phyloP scores from a whole-genome alignment of 106 monocot genomes.

The Amphibolis antarctica region DNA sequence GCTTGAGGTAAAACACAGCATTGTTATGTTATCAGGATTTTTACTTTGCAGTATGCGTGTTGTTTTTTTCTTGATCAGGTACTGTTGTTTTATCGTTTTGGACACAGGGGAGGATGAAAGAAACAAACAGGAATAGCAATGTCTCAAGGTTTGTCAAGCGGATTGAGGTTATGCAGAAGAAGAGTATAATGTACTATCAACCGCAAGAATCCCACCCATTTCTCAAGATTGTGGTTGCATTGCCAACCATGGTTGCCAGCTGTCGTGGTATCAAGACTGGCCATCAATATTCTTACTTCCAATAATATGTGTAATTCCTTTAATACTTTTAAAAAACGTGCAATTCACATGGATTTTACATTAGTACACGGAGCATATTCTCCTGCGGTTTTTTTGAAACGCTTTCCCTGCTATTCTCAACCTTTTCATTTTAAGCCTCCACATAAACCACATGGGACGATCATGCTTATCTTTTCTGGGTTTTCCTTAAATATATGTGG shows the following conservation, averaged over 20 bases:
- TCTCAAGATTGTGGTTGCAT: slow-evolving; percentile 85
- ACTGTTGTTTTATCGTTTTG: background rate
- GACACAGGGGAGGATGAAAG: slow-evolving; percentile 75
- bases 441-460: too few species aligned
- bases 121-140: slow-evolving; percentile 78
- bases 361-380: too few species aligned
- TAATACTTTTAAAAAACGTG: background rate
- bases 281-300: background rate
- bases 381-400: too few species aligned
- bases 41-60: background rate
- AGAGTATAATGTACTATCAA: slow-evolving; percentile 97
- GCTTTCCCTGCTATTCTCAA: too few species aligned
- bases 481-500: too few species aligned
- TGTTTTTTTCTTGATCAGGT: background rate
- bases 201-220: slow-evolving; percentile 50
- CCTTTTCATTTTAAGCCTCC: too few species aligned
- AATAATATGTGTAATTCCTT: background rate
- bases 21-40: background rate
- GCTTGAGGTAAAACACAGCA: slow-evolving; percentile 44
- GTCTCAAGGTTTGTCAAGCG: slow-evolving; percentile 66
- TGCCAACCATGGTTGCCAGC: slow-evolving; percentile 96
- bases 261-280: slow-evolving; percentile 57
- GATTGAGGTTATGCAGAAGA: slow-evolving; percentile 76
- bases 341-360: too few species aligned
- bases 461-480: too few species aligned